Percentiles rank a stretch among this genome's conserved stretches.
These are phyloP conservation scores for Lactarius evosmus DNA, from an alignment of 768 basidiomycete species.

Conservation along the genomic window DNA sequence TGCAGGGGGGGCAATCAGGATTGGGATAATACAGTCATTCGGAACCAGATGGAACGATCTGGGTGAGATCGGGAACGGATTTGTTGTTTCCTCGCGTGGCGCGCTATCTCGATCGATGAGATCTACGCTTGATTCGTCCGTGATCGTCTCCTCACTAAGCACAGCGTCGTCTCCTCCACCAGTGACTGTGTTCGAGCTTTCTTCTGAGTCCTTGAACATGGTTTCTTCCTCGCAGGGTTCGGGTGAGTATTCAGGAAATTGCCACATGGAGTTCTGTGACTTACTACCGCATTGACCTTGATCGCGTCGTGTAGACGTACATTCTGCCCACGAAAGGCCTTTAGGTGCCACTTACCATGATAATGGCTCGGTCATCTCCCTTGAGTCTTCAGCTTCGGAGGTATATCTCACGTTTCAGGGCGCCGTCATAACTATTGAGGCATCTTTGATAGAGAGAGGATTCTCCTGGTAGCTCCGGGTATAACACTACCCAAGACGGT, in stretches of 20 bases:
- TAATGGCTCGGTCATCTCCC: slow-evolving; percentile 15
- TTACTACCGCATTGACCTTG: background rate
- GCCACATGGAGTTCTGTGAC: background rate
- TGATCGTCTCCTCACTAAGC: background rate
- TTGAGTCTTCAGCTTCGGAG: slow-evolving; percentile 15
- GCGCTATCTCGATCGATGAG: background rate
- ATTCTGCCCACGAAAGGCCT: background rate
- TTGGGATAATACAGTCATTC: no score
- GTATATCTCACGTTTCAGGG: background rate
- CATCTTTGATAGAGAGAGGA: slow-evolving; percentile 1
- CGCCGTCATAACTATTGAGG: background rate
- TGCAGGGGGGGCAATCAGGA: slow-evolving; percentile 30
- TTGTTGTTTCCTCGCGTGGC: no score
- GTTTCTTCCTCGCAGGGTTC: background rate
- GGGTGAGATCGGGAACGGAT: background rate
- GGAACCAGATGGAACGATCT: background rate
- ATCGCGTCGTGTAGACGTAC: background rate
- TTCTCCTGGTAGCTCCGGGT: background rate
- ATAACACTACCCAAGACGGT: background rate
- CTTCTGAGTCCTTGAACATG: background rate
- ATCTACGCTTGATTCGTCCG: background rate
- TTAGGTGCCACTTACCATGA: background rate
- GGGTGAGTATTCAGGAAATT: background rate
- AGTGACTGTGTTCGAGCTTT: background rate
- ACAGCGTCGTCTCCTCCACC: background rate